Evolutionary conservation across 768 basidiomycete genomes (phyloP).

Genomic region (Leccinum subtestaceum): DNA sequence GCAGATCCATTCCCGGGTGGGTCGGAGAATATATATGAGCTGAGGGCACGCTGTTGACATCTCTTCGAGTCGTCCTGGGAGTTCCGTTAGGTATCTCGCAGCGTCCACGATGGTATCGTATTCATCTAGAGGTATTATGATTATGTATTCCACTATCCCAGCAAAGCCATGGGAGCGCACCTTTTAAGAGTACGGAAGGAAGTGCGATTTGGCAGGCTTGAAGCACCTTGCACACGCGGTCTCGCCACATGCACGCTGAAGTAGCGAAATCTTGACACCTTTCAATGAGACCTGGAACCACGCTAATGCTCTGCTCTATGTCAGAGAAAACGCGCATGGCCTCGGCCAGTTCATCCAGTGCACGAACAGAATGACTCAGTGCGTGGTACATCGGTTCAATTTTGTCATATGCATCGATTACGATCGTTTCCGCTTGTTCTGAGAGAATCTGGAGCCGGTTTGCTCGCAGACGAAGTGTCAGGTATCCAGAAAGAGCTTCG

Average conservation of each 20-base stretch:
- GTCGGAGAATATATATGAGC: slow-evolving; percentile 27
- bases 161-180: slow-evolving; percentile 25
- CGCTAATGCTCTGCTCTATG: slow-evolving; percentile 24
- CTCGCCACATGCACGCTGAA: slow-evolving; percentile 29
- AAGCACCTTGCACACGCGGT: slow-evolving; percentile 24
- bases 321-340: slow-evolving; percentile 35
- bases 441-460: slow-evolving; percentile 22
- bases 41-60: slow-evolving; percentile 30
- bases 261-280: slow-evolving; percentile 24
- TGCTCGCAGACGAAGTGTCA: slow-evolving; percentile 13
- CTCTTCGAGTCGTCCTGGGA: slow-evolving; percentile 26
- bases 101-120: slow-evolving; percentile 30
- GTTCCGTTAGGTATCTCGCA: slow-evolving; percentile 18
- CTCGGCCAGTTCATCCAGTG: slow-evolving; percentile 38
- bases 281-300: slow-evolving; percentile 25
- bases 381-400: slow-evolving; percentile 21
- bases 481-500: slow-evolving; percentile 16
- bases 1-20: slow-evolving; percentile 29
- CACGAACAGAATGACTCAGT: slow-evolving; percentile 20
- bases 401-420: slow-evolving; percentile 11
- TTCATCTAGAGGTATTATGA: slow-evolving; percentile 34
- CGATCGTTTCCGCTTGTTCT: slow-evolving; percentile 20
- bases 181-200: slow-evolving; percentile 35
- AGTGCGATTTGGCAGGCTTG: slow-evolving; percentile 20
- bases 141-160: neutral